phyloP scores from a whole-genome alignment of 805 yeast species.

The Candida xyloterini region DNA sequence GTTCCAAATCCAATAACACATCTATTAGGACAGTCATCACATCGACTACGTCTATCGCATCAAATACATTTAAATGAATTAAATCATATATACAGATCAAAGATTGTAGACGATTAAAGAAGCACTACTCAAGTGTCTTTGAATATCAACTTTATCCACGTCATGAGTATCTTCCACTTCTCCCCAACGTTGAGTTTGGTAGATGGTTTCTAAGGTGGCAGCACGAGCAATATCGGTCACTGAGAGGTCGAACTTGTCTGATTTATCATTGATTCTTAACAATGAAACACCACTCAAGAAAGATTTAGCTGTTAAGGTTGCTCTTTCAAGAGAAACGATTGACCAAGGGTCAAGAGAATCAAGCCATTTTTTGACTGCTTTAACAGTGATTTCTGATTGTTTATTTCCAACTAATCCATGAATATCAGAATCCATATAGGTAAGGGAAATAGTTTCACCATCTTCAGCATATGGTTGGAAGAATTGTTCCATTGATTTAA shows the following conservation, averaged over 20 bases:
- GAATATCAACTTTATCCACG: slow-evolving; percentile 87
- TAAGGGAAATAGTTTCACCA: slow-evolving; percentile 38
- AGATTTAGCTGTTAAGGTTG: slow-evolving; percentile 83
- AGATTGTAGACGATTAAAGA: slow-evolving; percentile 43
- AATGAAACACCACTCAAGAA: slow-evolving; percentile 76
- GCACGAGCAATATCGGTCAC: slow-evolving; percentile 72
- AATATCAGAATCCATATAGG: slow-evolving; percentile 72
- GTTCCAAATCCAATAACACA: slow-evolving; percentile 13
- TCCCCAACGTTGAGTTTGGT: slow-evolving; percentile 93
- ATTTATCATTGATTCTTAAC: slow-evolving; percentile 42
- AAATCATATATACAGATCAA: slow-evolving; percentile 2
- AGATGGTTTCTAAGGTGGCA: slow-evolving; percentile 76
- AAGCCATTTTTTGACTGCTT: slow-evolving; percentile 65
- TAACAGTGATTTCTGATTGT: slow-evolving; percentile 59
- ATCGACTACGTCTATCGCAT: slow-evolving; percentile 16
- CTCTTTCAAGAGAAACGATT: slow-evolving; percentile 83
- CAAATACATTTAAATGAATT: slow-evolving; percentile 10
- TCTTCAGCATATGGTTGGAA: slow-evolving; percentile 42
- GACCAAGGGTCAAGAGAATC: slow-evolving; percentile 65
- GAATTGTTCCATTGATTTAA: slow-evolving; percentile 59
- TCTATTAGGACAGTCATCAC: slow-evolving; percentile 16
- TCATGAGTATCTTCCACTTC: slow-evolving; percentile 99
- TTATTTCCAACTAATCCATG: slow-evolving; percentile 79
- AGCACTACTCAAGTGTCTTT: slow-evolving; percentile 79
- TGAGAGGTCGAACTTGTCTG: slow-evolving; percentile 34